Evolutionary conservation across 495 filamentous ascomycete species (phyloP), one percentile per base, ranked within the genome.

Genomic region (Penicillium pulvis): DNA sequence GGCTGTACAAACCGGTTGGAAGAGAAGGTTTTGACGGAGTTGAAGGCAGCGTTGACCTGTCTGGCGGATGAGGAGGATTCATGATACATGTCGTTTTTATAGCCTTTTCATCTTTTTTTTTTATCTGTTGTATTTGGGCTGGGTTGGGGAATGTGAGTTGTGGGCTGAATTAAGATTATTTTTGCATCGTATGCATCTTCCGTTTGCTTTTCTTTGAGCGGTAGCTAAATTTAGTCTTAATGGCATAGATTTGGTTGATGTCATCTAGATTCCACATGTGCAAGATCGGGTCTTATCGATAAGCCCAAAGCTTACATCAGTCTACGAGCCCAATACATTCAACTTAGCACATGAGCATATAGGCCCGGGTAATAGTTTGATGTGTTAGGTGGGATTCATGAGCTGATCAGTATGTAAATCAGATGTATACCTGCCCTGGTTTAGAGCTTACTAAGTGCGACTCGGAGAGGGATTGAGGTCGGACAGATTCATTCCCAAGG

Each of bases 1-100:
- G 74, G 71, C 20, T 69, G 71, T 1, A 82, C 87, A 68, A 91
- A 78, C 63, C 74, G 77, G 60, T 72, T 94, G 54, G 90, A 93
- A 72, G 88, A 90, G 77, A 88, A 84, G 74, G 79, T 89, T 16
- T 78, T 92, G 17, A 72, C 62, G 48, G 85, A 92, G 71, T 71
- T 95, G 67, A 73, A 68, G 49, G 71, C 73, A 1, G 62, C 74
- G n/a, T 36, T 79, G 53, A 61, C 70, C 23, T 80, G 76, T 64
- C 44, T 81, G 28, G 63, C 70, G 3, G 71, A 71, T 5, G 68
- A 69, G 46, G 75, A 78, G 63, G 72, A 74, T 24, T 74, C 61
- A 74, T 72, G 63, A 70, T 58, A 59, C 48, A 66, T 67, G 58
- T 44, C 46, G 35, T 35, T 51, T 43, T 57, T 55, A 44, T 64